These are phyloP conservation scores for Delonix regia DNA, from an alignment of 306 rosid genomes.

Conservation along the genomic window DNA sequence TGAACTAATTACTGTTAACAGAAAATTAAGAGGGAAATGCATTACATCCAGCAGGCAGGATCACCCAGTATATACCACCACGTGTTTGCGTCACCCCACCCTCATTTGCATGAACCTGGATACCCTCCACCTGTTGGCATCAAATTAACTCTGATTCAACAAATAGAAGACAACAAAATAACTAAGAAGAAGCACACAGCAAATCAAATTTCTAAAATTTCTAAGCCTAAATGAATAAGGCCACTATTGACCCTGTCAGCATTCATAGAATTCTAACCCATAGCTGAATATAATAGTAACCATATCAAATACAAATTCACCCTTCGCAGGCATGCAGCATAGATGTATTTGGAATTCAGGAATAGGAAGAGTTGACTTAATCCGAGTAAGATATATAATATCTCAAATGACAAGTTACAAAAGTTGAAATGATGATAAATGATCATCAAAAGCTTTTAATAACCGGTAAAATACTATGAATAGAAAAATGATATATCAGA, in stretches of 20 bases:
- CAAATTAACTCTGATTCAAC: constrained; percentile 32
- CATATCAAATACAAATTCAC: not conserved
- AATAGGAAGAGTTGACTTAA: not conserved
- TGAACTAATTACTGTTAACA: not conserved
- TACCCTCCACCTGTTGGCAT: constrained; percentile 83
- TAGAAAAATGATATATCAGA: not conserved
- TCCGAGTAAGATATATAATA: not conserved
- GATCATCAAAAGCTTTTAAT: constrained; percentile 10
- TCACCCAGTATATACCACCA: constrained; percentile 92
- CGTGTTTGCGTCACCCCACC: constrained; percentile 90
- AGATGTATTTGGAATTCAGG: constrained; percentile 10
- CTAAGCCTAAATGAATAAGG: constrained; percentile 13
- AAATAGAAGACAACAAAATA: constrained; percentile 25
- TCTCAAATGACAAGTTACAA: not conserved
- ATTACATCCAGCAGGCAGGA: constrained; percentile 98
- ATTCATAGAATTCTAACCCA: constrained; percentile 16
- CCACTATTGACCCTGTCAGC: not conserved
- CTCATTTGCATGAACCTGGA: constrained; percentile 87
- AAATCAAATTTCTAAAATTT: constrained; percentile 9
- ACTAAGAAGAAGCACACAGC: constrained; percentile 21
- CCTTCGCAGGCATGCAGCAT: constrained; percentile 9
- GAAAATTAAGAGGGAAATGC: constrained; percentile 36
- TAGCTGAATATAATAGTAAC: constrained; percentile 13
- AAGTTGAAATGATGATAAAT: not conserved
- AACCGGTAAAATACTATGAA: not conserved